Evolutionary conservation across 768 basidiomycete species (phyloP), one percentile per base, ranked within the genome.

Genomic region (Clitopilus hobsonii): DNA sequence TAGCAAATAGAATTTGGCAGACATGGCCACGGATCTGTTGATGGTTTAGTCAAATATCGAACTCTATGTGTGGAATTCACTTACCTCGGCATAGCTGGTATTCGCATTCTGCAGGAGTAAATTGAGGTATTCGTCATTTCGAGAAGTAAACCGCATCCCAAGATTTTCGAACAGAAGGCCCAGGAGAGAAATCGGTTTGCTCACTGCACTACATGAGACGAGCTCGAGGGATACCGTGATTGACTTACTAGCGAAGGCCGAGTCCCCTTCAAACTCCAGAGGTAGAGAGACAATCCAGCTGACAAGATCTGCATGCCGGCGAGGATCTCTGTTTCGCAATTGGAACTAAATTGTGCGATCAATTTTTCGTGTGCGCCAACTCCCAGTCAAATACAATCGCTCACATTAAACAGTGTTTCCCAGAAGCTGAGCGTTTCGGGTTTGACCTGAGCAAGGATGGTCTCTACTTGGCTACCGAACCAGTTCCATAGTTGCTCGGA

Each of bases 1-100:
- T 75, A 5, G 75, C 61, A 58, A 79, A 81, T 29, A 94, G 73
- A 49, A 81, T 80, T 57, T 82, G 82, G 45, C 89, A 86, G 47
- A 92, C 81, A 56, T 84, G 79, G 25, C 75, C 74, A 51, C 92
- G 79, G 57, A 92, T 83, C 89, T 91, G 60, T 45, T 49, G 27
- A 48, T 23, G 32, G 24, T 52, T 32, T 25, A 27, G 56, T 28
- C 38, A 48, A 32, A 36, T 29, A n/a, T 57, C 14, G 53, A 55
- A 25, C 20, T 22, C 25, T 16, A n/a, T 41, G 48, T 28, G 2
- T 54, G 41, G 16, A 2, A 45, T 50, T 23, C 50, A 59, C 69
- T 36, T 67, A 90, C 93, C 72, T 96, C 94, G 13, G 89, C 91
- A 65, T 93, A 97, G 29, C 85, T 84, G 3, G 90, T 92, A 58